Base-by-base conservation (phyloP, 805 yeast species). In the Candida ipomoeae region DNA sequence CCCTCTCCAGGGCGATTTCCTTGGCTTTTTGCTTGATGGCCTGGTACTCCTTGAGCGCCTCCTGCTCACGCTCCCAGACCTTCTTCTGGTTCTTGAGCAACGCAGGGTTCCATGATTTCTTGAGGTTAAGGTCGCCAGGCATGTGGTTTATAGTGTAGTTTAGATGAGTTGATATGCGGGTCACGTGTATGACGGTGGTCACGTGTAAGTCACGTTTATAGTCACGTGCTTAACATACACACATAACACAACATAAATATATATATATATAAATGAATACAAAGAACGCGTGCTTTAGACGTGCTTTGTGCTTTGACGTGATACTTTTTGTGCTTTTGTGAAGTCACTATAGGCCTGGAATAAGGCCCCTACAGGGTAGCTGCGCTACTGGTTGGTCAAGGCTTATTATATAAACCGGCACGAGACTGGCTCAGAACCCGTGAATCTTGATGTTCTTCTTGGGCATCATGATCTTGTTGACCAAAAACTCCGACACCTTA, bases 371-470 rank as follows among this genome's bases (percentile, higher is more conserved):
- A 26, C 29, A 26, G 10, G 11, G 29, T 41, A 23, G 46, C 40
- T 33, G 20, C 14, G 40, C 46, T 44, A 41, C 37, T 33, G n/a
- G 13, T 33, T 42, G 45, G 38, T 32, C 32, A 32, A 32, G 38
- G 38, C 38, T 42, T 42, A 23, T 14, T 20, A 11, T 42, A 33
- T 42, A 34, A 32, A 42, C 29, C 38, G 31, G 37, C 31, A 34
- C 38, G 45, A 33, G 45, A 32, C 45, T 26, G 33, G 40, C 50
- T 79, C 79, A 94, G 80, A 92, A 92, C 77, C 99, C 99, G 77
- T 92, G 99, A 70, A 94, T 88, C 80, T 94, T 94, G 77, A 92
- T 92, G 75, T 87, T 89, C 81, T 89, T 89, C 88, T 91, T 92
- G 70, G 90, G 94, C 66, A 94, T 78, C 62, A 86, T 89, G 61